Conservation (phyloP, 1,284 basidiomycete species). For the Cutaneotrichosporon cutaneum region DNA sequence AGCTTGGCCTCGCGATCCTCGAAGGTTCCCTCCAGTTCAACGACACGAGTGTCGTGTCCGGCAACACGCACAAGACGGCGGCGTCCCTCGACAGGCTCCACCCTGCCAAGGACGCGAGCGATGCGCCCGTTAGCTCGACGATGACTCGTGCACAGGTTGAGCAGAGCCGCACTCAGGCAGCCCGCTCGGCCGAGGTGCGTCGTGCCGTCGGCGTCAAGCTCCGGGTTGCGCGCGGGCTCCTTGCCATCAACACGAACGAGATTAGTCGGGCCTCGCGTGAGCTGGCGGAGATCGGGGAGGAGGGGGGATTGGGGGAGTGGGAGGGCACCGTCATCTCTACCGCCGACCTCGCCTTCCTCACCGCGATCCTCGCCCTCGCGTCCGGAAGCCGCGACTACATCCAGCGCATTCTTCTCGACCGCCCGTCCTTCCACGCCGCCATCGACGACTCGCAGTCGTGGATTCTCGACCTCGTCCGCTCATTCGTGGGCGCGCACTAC, state of each 20-base stretch:
- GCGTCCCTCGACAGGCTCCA: slow-evolving; percentile 41
- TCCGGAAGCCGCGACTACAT: slow-evolving; percentile 33
- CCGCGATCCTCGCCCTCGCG: slow-evolving; percentile 38
- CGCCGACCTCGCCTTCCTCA: slow-evolving; percentile 38
- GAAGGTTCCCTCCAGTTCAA: slow-evolving; percentile 43
- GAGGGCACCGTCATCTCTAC: slow-evolving; percentile 44
- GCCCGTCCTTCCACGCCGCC: slow-evolving; percentile 33
- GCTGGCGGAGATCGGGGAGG: slow-evolving; percentile 36
- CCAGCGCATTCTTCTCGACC: slow-evolving; percentile 35
- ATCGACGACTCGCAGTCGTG: slow-evolving; percentile 40
- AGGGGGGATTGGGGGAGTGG: slow-evolving; percentile 44
- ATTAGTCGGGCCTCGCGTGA: slow-evolving; percentile 35
- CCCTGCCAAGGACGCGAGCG: slow-evolving; percentile 20
- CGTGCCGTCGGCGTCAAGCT: slow-evolving; percentile 34
- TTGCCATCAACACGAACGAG: slow-evolving; percentile 29
- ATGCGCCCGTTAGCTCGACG: slow-evolving; percentile 20
- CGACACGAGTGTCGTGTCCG: slow-evolving; percentile 30
- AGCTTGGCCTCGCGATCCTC: slow-evolving; percentile 41
- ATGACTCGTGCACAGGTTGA: slow-evolving; percentile 41
- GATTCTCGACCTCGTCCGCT: slow-evolving; percentile 40
- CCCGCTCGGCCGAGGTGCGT: slow-evolving; percentile 25
- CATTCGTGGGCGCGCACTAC: slow-evolving; percentile 44
- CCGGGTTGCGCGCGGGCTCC: slow-evolving; percentile 36
- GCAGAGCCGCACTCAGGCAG: slow-evolving; percentile 32
- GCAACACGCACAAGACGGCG: slow-evolving; percentile 44